Base-by-base conservation (phyloP, 306 rosid genomes). In the Dryas alaskensis region DNA sequence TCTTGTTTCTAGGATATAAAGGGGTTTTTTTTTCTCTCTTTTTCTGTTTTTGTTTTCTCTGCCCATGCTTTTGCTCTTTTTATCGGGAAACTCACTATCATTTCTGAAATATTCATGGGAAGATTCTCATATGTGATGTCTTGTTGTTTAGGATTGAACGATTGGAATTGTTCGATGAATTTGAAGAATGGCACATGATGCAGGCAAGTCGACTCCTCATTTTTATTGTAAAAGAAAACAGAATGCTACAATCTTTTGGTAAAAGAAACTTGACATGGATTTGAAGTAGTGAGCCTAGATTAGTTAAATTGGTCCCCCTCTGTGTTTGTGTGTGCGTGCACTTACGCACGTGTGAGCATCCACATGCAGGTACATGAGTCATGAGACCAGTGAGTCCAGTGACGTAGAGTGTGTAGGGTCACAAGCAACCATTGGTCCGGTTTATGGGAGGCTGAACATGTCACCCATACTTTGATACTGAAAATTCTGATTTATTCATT, bases 101-200 rank as follows among this genome's bases (percentile, higher is more conserved):
- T 77, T 78, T 59, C 50, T 80, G 63, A 44, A 57, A 53, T 71
- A 50, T 80, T 72, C 49, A 67, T 67, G 51, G 70, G 54, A 81
- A 63, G 70, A 79, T 67, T 69, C 83, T 90, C 65, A 77, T 79
- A 72, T 76, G 66, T 71, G 64, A 69, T 45, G 14, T 74, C 81
- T 70, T 81, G 47, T 78, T 59, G 67, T 64, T 80, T 66, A 90
- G 97, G 96, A 94, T 90, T 67, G 99, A 94, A 82, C 87, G 99
- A 81, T 83, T 94, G 84, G 97, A 94, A 83, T 76, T 90, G 81
- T 92, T 91, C 63, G 97, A 94, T 78, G 97, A 94, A 88, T 94
- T 94, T 81, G 99, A 93, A 84, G 97, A 94, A 84, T 94, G 97
- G 97, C 80, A 94, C 86, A 89, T 94, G 99, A 94, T 94, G 96